Evolutionary conservation across 1,284 basidiomycete species (phyloP), one percentile per base, ranked within the genome.

Genomic region (Trametes versicolor): DNA sequence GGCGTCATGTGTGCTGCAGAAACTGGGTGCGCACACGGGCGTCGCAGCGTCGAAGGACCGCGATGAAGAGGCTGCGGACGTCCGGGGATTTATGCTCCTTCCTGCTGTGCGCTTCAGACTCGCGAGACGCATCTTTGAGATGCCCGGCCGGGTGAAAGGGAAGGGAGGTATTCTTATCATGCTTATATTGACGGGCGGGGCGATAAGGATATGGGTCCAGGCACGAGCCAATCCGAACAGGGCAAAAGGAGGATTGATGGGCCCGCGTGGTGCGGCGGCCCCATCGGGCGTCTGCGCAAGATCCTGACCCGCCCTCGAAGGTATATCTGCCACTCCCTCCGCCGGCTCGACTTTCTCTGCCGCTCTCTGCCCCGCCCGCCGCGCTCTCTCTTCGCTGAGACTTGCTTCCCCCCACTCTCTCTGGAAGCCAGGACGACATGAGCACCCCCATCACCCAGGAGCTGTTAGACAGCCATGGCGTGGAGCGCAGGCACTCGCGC

Each of bases 401-500:
- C 53, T 52, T 41, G 52, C 59, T 47, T 53, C 47, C 45, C 59
- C 39, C 52, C 43, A 47, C 39, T 25, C 48, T n/a, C 6, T 41
- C 39, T 25, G 52, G 60, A 47, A 60, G 52, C 53, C 52, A 54
- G 53, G 58, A 55, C 43, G 25, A 17, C 37, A 41, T 41, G 37
- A 13, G n/a, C 37, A n/a, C n/a, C 27, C 21, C 32, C 3, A 23
- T 29, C 48, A 53, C 45, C 27, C 60, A 60, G 53, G 52, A 58
- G 48, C 48, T 47, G 39, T 27, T 27, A 48, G 32, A 43, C 41
- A 19, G 17, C 49, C 29, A 32, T 32, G 34, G n/a, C 48, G 39
- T 73, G 51, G 64, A 64, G 60, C 67, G 70, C 58, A 72, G 64
- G 54, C 47, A 60, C 39, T 71, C 72, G 19, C 72, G 57, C 59